These are phyloP conservation scores for Podaxis pistillaris DNA, from an alignment of 768 basidiomycete genomes.

Conservation along the genomic window DNA sequence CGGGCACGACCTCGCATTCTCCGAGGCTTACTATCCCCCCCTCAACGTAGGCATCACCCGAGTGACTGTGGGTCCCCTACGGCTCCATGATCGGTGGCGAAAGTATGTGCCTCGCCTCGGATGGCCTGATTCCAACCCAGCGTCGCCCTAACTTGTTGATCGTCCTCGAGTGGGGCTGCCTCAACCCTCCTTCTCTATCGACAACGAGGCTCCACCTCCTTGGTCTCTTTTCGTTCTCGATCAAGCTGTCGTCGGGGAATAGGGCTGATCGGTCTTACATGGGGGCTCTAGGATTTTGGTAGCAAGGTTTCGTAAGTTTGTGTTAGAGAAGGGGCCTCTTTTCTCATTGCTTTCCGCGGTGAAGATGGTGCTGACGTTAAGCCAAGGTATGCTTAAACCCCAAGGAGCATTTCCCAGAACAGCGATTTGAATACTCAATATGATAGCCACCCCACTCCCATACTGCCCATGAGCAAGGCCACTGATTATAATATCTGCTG, in stretches of 20 bases:
- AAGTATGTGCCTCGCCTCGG: background rate
- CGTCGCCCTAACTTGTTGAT: background rate
- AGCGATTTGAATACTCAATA: background rate
- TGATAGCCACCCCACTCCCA: background rate
- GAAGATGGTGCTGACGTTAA: constrained; percentile 6
- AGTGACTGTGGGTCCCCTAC: background rate
- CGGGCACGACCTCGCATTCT: background rate
- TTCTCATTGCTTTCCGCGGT: constrained; percentile 3
- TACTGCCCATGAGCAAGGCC: background rate
- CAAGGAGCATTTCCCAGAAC: constrained; percentile 9
- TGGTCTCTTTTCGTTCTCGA: background rate
- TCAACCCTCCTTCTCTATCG: background rate
- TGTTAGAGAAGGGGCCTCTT: background rate
- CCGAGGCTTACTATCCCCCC: background rate
- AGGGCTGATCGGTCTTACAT: background rate
- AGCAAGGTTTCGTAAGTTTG: background rate
- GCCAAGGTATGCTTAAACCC: constrained; percentile 8
- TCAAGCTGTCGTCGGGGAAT: background rate
- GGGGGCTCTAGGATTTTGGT: background rate
- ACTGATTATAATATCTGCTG: background rate
- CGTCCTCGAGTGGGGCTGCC: background rate
- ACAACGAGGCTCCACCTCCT: background rate
- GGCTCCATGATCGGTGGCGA: background rate
- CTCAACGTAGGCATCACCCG: background rate
- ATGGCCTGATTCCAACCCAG: background rate